phyloP scores from a whole-genome alignment of 73 alveolate genomes.

The Paramecium pentaurelia region DNA sequence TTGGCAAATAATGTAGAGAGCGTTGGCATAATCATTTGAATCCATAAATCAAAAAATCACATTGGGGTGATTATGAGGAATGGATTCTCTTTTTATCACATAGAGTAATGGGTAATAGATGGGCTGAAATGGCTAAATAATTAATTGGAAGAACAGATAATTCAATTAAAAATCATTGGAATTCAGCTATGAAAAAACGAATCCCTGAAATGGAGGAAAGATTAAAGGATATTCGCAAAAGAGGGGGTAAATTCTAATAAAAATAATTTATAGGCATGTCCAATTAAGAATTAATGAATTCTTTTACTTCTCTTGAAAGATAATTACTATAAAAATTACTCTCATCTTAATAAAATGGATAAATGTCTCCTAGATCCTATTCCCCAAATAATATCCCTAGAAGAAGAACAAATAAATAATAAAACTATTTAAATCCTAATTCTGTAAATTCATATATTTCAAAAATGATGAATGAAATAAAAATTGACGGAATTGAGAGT shows the following conservation, averaged over 20 bases:
- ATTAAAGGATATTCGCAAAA: conserved; percentile 27
- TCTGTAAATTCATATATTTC: conserved; percentile 13
- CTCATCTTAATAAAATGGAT: neutral
- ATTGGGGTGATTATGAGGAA: conserved; percentile 96
- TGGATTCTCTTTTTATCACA: conserved; percentile 93
- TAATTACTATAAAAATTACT: neutral
- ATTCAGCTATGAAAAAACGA: conserved; percentile 83
- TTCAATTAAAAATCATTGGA: conserved; percentile 92
- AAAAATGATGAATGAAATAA: conserved; percentile 42
- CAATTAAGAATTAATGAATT: conserved; percentile 62
- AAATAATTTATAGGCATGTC: conserved; percentile 82
- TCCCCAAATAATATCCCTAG: conserved; percentile 58
- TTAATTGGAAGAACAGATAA: conserved; percentile 89
- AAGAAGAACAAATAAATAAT: conserved; percentile 43
- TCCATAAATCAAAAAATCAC: conserved; percentile 93
- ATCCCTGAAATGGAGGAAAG: conserved; percentile 48
- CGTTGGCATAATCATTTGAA: conserved; percentile 98
- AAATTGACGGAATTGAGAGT: conserved; percentile 35
- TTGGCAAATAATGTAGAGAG: conserved; percentile 97
- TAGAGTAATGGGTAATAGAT: conserved; percentile 87
- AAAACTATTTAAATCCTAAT: conserved; percentile 7
- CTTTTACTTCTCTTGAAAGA: conserved; percentile 27
- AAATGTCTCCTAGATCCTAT: conserved; percentile 33
- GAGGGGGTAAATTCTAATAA: conserved; percentile 5
- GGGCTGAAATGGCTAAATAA: conserved; percentile 90